These are phyloP conservation scores for Phytopythium montanum DNA, from an alignment of 352 stramenopile genomes.

Conservation along the genomic window DNA sequence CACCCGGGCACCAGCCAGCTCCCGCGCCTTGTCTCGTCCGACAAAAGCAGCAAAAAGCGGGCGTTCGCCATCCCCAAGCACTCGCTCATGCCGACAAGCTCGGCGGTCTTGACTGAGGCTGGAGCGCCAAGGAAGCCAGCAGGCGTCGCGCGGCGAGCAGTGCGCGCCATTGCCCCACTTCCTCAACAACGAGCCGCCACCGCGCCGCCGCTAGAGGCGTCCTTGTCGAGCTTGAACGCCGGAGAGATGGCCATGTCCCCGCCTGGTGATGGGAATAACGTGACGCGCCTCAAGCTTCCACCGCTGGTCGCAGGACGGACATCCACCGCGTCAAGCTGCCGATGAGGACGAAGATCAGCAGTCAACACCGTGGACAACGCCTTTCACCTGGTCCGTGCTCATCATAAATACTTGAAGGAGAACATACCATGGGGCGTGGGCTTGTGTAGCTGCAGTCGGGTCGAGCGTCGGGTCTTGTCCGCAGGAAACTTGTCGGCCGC, in stretches of 20 bases:
- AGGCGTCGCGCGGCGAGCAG: neutral
- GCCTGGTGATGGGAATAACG: neutral
- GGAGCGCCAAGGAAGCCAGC: neutral
- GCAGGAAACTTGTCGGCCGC: neutral
- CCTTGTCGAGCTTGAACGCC: neutral
- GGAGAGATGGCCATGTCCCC: neutral
- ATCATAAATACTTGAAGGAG: neutral
- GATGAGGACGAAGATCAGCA: slow-evolving; percentile 4
- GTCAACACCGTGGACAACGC: neutral
- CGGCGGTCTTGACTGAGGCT: neutral
- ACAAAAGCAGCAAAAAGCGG: slow-evolving; percentile 1
- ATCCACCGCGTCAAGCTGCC: slow-evolving; percentile 1
- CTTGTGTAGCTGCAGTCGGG: neutral
- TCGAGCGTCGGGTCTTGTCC: neutral
- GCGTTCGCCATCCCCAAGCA: slow-evolving; percentile 7
- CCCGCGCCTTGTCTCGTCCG: neutral
- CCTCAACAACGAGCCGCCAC: neutral
- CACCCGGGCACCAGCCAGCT: neutral
- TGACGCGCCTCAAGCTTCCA: slow-evolving; percentile 3
- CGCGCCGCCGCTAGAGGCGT: neutral
- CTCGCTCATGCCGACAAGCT: neutral
- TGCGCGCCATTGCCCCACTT: neutral
- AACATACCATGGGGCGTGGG: neutral
- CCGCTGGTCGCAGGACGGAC: neutral
- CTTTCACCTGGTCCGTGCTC: neutral